These are phyloP conservation scores for Debaryomyces maramus DNA, from an alignment of 805 yeast genomes.

Conservation along the genomic window DNA sequence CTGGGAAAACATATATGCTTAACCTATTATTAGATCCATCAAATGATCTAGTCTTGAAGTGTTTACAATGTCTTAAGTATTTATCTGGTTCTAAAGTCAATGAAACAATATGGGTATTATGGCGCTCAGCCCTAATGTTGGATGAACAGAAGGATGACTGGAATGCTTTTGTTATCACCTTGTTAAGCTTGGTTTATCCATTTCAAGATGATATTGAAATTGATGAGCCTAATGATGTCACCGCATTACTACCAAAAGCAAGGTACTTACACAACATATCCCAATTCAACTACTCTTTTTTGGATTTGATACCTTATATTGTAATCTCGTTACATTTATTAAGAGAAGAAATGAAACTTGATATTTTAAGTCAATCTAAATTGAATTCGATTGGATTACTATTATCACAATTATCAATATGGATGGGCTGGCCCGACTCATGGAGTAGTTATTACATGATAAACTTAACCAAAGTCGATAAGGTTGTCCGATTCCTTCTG, in stretches of 20 bases:
- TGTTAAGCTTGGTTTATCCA: constrained; percentile 53
- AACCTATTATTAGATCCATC: constrained; percentile 46
- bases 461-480: constrained; percentile 34
- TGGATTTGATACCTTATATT: constrained; percentile 61
- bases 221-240: constrained; percentile 24
- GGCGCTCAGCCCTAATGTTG: constrained; percentile 56
- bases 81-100: constrained; percentile 58
- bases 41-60: constrained; percentile 40
- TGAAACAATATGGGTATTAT: constrained; percentile 59
- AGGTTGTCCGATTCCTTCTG: constrained; percentile 41
- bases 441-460: constrained; percentile 63
- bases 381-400: constrained; percentile 49
- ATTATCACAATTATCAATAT: constrained; percentile 57
- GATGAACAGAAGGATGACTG: constrained; percentile 51
- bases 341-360: constrained; percentile 71
- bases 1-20: constrained; percentile 24
- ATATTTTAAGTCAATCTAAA: constrained; percentile 41
- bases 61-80: constrained; percentile 52
- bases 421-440: constrained; percentile 72
- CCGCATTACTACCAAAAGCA: constrained; percentile 33
- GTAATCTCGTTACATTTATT: constrained; percentile 70
- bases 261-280: constrained; percentile 24
- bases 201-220: constrained; percentile 25
- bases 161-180: constrained; percentile 55
- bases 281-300: constrained; percentile 39